Base-by-base conservation (phyloP, 371 early-diverging fungal genomes). In the Saksenaea oblongispora region DNA sequence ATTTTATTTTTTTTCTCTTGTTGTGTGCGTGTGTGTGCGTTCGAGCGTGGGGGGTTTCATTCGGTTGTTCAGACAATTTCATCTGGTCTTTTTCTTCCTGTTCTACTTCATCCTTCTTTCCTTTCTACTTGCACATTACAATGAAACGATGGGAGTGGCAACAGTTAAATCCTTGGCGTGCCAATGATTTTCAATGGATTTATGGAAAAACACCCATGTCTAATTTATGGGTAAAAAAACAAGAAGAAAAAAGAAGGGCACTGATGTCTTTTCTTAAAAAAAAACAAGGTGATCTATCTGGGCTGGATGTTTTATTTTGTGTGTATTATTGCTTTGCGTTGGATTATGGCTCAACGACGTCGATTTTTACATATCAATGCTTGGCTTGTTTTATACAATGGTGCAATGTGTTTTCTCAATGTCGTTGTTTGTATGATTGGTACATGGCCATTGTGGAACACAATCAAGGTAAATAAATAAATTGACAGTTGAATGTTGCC, bases 291-390 rank as follows among this genome's bases (percentile, higher is more conserved):
- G 41, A 60, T 69, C 17, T 69, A 69, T 51, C 13, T 34, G 41
- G 56, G 65, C 24, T 69, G 70, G 70, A 18, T 65, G 0, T 17
- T 59, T 14, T 69, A 69, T 41, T 69, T 69, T 56, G 37, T 60
- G 26, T 58, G 59, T 17, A 64, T 69, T 15, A 44, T 69, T n/a
- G 22, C 41, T 14, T 44, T 69, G 22, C 65, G 70, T 13, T 65
- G 70, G 70, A 47, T 65, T n/a, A 69, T 69, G 70, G 70, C 70
- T 37, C 62, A 69, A 15, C 58, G 65, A 13, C 65, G 39, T 3
- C 58, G 70, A 1, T 55, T 69, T 34, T 54, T 54, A 36, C 54
- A 15, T 39, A 64, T 37, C 17, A n/a, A 9, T 17, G 26, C 14
- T 1, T 65, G 54, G 53, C 22, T 51, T 22, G 18, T 41, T 4